Evolutionary conservation across 2,329 filamentous ascomycete species (phyloP), one percentile per base, ranked within the genome.

Genomic region (Fusarium vanettenii): DNA sequence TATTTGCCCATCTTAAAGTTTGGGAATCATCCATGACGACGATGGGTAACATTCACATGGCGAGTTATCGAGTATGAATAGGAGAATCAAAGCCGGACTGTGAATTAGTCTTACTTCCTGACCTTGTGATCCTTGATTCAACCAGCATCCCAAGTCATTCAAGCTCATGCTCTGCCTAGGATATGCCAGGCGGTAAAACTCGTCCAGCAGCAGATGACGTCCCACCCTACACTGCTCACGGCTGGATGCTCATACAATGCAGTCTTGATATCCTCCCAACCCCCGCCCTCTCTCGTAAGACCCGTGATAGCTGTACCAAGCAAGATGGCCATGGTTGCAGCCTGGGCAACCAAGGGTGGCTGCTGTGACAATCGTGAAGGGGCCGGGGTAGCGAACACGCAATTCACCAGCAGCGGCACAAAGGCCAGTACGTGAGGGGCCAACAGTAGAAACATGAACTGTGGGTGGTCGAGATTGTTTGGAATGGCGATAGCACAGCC

Each of bases 161-260:
- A n/a, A 50, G 25, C 45, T 50, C 25, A 29, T 27, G 25, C 3
- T 50, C 25, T 16, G 5, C 52, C 29, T 16, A 56, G n/a, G 52
- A 56, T 22, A 50, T 50, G 45, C 45, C 45, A 50, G 16, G 45
- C 45, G 5, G 9, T n/a, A 50, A 50, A 50, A 29, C 45, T 50
- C 6, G 25, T 50, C 78, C 76, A 80, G 48, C 77, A 80, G 56
- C 74, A 78, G 6, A 80, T 75, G 16, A 79, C 78, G 62, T 79
- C 79, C 74, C 76, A 80, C 0, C 78, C 73, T 20, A 79, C 78
- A 25, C 77, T 78, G 50, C 75, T 79, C 7, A 80, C 74, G 6
- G 76, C 77, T 0, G 79, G 79, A 39, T 80, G 78, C 48, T 77
- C 72, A 45, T 78, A 67, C 6, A 80, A 50, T 4, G 76, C 72